A percentile compares a stretch with the other conserved stretches of the same genome.
phyloP scores from a whole-genome alignment of 129 eudicot genomes.

The Pittosporum tobira region DNA sequence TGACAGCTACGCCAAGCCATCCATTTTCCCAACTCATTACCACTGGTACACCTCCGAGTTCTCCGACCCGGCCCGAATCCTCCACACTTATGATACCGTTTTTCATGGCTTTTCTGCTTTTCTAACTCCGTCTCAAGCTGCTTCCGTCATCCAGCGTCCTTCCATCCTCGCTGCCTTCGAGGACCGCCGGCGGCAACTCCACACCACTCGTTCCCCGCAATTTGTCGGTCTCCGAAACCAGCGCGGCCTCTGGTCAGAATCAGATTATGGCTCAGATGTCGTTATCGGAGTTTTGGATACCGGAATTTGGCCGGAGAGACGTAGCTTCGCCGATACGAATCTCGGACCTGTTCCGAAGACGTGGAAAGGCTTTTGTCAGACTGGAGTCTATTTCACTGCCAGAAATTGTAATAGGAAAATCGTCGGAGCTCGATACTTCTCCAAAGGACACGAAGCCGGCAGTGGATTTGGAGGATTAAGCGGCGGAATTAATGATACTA shows the following conservation, averaged over 20 bases:
- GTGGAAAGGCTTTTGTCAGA: slow-evolving; percentile 58
- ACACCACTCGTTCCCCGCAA: slow-evolving; percentile 79
- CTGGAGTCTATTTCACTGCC: slow-evolving; percentile 39
- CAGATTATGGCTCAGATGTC: slow-evolving; percentile 81
- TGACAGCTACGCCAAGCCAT: slow-evolving; percentile 49
- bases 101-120: slow-evolving; percentile 84
- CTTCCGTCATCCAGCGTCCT: slow-evolving; percentile 31
- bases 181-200: slow-evolving; percentile 63
- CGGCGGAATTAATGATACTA: slow-evolving; percentile 60
- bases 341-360: slow-evolving; percentile 67
- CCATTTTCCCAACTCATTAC: slow-evolving; percentile 70
- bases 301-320: slow-evolving; percentile 80
- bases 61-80: slow-evolving; percentile 41
- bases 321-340: slow-evolving; percentile 72
- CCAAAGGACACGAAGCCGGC: slow-evolving; percentile 72
- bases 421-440: slow-evolving; percentile 59
- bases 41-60: slow-evolving; percentile 86
- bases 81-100: slow-evolving; percentile 73
- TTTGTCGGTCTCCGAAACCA: slow-evolving; percentile 69
- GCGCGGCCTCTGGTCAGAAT: slow-evolving; percentile 78
- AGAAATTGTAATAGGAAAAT: slow-evolving; percentile 55
- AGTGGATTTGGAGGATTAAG: slow-evolving; percentile 42
- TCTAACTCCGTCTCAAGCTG: slow-evolving; percentile 36
- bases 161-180: slow-evolving; percentile 52
- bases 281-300: slow-evolving; percentile 69